A percentile compares a stretch with the other conserved stretches of the same genome.
Conservation (phyloP, 2,329 filamentous ascomycete genomes). For the Aspergillus persii region DNA sequence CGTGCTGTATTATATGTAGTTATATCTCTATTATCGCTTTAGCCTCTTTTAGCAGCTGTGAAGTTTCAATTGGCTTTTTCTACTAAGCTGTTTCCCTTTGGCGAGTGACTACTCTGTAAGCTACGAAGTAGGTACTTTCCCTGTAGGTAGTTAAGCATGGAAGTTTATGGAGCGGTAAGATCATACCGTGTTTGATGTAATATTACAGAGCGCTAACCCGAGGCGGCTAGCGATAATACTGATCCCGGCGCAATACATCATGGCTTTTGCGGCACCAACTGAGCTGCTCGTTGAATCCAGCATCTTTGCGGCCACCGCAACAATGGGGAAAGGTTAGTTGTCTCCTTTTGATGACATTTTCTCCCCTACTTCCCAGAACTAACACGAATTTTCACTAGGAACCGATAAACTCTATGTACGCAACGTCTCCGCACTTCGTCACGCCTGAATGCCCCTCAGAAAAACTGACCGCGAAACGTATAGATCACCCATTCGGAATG, state of each 20-base stretch:
- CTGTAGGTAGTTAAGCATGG: not conserved
- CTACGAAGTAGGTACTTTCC: no score
- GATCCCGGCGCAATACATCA: constrained; percentile 17
- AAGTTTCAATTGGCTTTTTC: not conserved
- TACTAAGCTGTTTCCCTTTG: not conserved
- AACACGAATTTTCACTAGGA: constrained; percentile 29
- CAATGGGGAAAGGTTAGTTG: constrained; percentile 30
- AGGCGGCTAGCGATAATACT: not conserved
- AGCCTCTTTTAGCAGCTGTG: not conserved
- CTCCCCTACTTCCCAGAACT: not conserved
- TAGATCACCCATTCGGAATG: constrained; percentile 97
- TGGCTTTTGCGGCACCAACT: constrained; percentile 1
- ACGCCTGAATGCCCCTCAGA: not conserved
- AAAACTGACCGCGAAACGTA: constrained; percentile 15
- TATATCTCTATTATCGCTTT: not conserved
- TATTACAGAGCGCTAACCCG: constrained; percentile 1
- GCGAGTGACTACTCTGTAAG: no score
- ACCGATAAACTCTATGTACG: constrained; percentile 52
- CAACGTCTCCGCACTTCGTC: constrained; percentile 2
- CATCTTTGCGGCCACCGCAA: constrained; percentile 1
- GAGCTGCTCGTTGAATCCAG: not conserved
- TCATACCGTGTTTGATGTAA: not conserved
- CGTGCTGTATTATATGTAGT: constrained; percentile 5
- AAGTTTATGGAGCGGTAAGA: not conserved
- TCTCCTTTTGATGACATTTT: not conserved